Evolutionary conservation across 805 yeast species (phyloP), one percentile per base, ranked within the genome.

Genomic region (Ogataea minuta): DNA sequence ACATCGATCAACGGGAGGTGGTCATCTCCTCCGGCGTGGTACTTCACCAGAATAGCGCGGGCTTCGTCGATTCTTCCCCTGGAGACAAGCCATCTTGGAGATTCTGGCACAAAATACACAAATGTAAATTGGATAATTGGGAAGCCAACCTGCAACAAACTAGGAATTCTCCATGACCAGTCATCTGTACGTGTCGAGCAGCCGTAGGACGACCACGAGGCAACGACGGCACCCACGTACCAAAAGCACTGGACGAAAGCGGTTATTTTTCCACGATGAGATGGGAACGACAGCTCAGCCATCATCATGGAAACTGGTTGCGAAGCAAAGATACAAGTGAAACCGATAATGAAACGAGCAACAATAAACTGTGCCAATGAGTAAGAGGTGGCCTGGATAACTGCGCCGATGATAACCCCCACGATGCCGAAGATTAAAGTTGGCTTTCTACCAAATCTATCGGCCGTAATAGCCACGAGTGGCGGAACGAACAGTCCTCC

Each of bases 401-500:
- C 52, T 14, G 79, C 71, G 41, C 86, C 85, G 29, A 77, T 44
- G 23, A 76, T 61, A 49, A 81, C 74, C 32, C 78, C 66, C 12
- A 67, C 12, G 31, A 77, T 63, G 9, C 89, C 88, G 16, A 64
- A 33, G 16, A 72, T 49, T 24, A 81, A 68, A 40, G 74, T 53
- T 15, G 76, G 76, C 57, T 78, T 76, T 63, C 91, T 76, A 28
- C 91, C 90, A 32, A 68, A 50, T 16, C 36, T 43, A 61, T 55
- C 70, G 61, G 64, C 77, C 59, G 44, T 74, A 77, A 34, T 53
- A 57, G 34, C 47, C 20, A 61, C 40, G 9, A 41, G n/a, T 3
- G 53, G 48, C 9, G 63, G 43, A 6, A 62, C 49, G n/a, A 63
- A 34, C 12, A 68, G 31, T 31, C 47, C 48, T 38, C 76, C 76